These are phyloP conservation scores for Phlegmacium glaucopus DNA, from an alignment of 768 basidiomycete species.

Conservation along the genomic window DNA sequence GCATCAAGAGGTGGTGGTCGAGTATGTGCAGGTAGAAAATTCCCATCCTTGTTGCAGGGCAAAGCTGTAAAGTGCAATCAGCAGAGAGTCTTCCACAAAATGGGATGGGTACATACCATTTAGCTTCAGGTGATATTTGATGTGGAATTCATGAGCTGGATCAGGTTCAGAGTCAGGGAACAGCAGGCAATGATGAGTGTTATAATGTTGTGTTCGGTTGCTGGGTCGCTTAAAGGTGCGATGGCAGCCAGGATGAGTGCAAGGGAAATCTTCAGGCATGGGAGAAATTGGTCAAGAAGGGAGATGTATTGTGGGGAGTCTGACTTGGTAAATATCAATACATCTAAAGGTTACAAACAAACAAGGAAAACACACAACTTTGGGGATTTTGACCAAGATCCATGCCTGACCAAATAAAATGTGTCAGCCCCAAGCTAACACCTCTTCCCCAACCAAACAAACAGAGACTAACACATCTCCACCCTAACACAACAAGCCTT, in stretches of 20 bases:
- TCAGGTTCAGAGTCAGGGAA: conserved; percentile 8
- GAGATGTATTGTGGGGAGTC: no score
- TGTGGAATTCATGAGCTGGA: conserved; percentile 1
- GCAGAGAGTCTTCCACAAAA: neutral
- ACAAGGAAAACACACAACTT: no score
- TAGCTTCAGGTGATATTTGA: conserved; percentile 4
- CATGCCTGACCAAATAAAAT: no score
- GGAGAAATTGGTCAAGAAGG: neutral
- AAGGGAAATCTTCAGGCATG: neutral
- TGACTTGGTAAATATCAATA: neutral
- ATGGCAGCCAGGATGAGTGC: conserved; percentile 1
- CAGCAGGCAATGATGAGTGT: conserved; percentile 2
- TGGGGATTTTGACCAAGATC: no score
- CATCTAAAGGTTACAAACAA: neutral
- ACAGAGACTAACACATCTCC: no score
- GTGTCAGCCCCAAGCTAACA: no score
- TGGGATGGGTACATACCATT: neutral
- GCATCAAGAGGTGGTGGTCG: conserved; percentile 11
- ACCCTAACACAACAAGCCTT: no score
- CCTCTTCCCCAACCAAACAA: no score
- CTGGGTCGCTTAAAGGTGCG: conserved; percentile 1
- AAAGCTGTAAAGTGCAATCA: neutral
- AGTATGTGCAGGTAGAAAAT: neutral
- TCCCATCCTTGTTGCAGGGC: conserved; percentile 1
- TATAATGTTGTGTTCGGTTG: conserved; percentile 5